A percentile compares a stretch with the other conserved stretches of the same genome.
These are phyloP conservation scores for Xerocomus amazonicus DNA, from an alignment of 1,284 basidiomycete species.

Conservation along the genomic window DNA sequence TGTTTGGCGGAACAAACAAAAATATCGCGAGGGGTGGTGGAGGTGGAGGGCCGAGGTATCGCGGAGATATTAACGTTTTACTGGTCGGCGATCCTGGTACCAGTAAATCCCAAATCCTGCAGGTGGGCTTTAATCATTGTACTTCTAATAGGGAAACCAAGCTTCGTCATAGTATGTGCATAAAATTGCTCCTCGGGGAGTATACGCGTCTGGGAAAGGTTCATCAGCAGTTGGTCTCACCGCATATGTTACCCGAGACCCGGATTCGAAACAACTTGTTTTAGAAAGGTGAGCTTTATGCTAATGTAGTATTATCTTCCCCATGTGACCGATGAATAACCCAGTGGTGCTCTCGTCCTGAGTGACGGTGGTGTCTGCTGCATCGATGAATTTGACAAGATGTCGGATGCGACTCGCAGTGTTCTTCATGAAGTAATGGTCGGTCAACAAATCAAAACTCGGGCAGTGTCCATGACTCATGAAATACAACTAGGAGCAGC, in stretches of 20 bases:
- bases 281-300: slow-evolving; percentile 71
- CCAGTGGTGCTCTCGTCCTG: slow-evolving; percentile 90
- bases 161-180: slow-evolving; percentile 81
- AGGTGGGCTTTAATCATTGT: slow-evolving; percentile 47
- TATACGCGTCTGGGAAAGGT: slow-evolving; percentile 96
- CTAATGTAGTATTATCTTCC: not conserved
- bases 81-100: slow-evolving; percentile 98
- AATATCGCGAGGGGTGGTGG: slow-evolving; percentile 90
- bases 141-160: not conserved
- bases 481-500: slow-evolving; percentile 72
- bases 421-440: slow-evolving; percentile 99
- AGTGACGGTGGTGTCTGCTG: slow-evolving; percentile 99
- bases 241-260: slow-evolving; percentile 96
- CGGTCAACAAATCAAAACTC: slow-evolving; percentile 21
- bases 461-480: slow-evolving; percentile 4
- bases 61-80: slow-evolving; percentile 97
- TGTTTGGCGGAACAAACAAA: slow-evolving; percentile 99
- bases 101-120: slow-evolving; percentile 93
- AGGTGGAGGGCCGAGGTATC: slow-evolving; percentile 90
- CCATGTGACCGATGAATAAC: slow-evolving; percentile 1
- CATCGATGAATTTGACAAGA: slow-evolving; percentile 99
- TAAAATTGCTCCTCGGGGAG: slow-evolving; percentile 96
- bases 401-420: slow-evolving; percentile 95
- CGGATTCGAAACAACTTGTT: slow-evolving; percentile 96
- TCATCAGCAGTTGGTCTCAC: slow-evolving; percentile 98